phyloP scores from a whole-genome alignment of 1,284 basidiomycete species.

The Mrakiaceae sp. region DNA sequence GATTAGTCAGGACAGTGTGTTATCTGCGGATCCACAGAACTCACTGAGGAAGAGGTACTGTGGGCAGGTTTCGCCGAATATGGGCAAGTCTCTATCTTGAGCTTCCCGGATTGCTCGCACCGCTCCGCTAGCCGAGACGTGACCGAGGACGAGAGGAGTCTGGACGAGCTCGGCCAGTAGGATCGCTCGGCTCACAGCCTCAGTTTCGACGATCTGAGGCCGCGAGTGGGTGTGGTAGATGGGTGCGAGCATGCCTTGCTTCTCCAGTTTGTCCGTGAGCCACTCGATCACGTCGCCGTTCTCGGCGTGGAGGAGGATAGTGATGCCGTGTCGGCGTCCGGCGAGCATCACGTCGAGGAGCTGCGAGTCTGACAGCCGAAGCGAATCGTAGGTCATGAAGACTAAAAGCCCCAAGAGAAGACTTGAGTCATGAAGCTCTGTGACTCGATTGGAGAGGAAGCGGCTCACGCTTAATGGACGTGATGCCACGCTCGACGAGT shows the following conservation, averaged over 20 bases:
- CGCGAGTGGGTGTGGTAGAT: conserved; percentile 24
- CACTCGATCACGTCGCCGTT: conserved; percentile 27
- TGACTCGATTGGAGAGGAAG: background rate
- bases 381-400: conserved; percentile 25
- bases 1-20: too few relatives aligned
- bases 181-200: conserved; percentile 27
- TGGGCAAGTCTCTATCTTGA: conserved; percentile 21
- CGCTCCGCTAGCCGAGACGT: conserved; percentile 24
- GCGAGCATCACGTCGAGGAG: conserved; percentile 24
- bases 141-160: conserved; percentile 26
- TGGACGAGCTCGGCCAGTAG: conserved; percentile 24
- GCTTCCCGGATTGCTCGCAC: conserved; percentile 23
- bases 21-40: conserved; percentile 20
- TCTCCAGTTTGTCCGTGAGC: conserved; percentile 21
- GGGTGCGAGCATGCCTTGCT: conserved; percentile 22
- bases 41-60: conserved; percentile 24
- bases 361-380: conserved; percentile 23
- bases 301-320: conserved; percentile 27
- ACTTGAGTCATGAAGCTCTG: background rate
- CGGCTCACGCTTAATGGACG: conserved; percentile 20
- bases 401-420: background rate
- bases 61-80: conserved; percentile 27
- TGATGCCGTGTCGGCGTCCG: conserved; percentile 23
- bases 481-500: conserved; percentile 24
- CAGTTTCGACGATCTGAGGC: conserved; percentile 24